These are phyloP conservation scores for Fusarium sp. DNA, from an alignment of 2,329 filamentous ascomycete species.

Conservation along the genomic window DNA sequence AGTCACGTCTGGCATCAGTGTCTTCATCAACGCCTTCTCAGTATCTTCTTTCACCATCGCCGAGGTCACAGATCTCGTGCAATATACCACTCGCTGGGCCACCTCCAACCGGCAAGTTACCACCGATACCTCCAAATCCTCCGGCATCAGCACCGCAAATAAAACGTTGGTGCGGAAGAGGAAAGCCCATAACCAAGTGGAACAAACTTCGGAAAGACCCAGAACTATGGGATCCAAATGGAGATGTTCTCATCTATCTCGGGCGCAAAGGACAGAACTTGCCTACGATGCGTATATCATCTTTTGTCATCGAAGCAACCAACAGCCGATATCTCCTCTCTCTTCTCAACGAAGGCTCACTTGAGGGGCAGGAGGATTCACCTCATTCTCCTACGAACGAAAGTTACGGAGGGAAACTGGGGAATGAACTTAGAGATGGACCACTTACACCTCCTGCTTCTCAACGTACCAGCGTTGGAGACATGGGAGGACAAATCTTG, in stretches of 20 bases:
- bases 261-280: conserved; percentile 59
- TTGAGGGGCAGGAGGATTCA: conserved; percentile 55
- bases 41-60: conserved; percentile 32
- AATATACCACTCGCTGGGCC: conserved; percentile 46
- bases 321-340: conserved; percentile 66
- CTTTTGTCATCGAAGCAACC: conserved; percentile 68
- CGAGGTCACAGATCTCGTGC: conserved; percentile 36
- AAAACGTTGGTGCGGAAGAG: conserved; percentile 65
- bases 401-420: conserved; percentile 53
- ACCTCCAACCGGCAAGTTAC: conserved; percentile 58
- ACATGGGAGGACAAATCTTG: conserved; percentile 65
- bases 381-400: conserved; percentile 57
- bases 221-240: conserved; percentile 70
- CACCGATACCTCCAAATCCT: conserved; percentile 53
- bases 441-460: conserved; percentile 54
- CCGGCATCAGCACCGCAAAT: conserved; percentile 52
- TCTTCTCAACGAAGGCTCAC: conserved; percentile 64
- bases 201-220: conserved; percentile 70
- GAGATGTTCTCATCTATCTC: conserved; percentile 69
- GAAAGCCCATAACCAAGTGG: conserved; percentile 63
- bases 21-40: conserved; percentile 35
- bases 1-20: conserved; percentile 13
- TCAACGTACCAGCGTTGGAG: conserved; percentile 52
- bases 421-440: conserved; percentile 16
- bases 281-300: conserved; percentile 67